Conservation (phyloP, 805 yeast species). For the Scheffersomyces stipitis region DNA sequence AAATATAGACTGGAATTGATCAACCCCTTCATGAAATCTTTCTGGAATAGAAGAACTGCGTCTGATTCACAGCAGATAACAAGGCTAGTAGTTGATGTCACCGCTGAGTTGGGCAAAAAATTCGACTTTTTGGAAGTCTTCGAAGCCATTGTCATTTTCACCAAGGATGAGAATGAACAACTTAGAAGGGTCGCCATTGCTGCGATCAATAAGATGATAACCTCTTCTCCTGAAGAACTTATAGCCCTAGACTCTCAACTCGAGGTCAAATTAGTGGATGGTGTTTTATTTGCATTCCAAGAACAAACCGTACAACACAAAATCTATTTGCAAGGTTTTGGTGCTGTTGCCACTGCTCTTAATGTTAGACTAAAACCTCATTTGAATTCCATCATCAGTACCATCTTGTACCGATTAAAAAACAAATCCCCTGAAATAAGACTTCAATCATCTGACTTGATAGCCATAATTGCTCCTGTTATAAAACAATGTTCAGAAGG, state of each 20-base stretch:
- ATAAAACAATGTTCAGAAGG: constrained; percentile 56
- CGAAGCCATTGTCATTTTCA: constrained; percentile 51
- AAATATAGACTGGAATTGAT: constrained; percentile 51
- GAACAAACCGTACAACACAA: constrained; percentile 64
- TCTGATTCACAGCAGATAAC: constrained; percentile 54
- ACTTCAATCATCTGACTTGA: constrained; percentile 80
- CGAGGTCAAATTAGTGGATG: constrained; percentile 74
- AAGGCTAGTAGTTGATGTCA: constrained; percentile 68
- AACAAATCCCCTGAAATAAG: constrained; percentile 72
- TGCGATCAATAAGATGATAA: constrained; percentile 58
- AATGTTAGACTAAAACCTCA: constrained; percentile 69
- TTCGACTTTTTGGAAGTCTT: constrained; percentile 65
- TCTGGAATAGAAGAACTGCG: constrained; percentile 85
- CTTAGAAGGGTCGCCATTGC: constrained; percentile 78
- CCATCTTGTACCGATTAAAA: constrained; percentile 69
- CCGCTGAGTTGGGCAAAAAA: constrained; percentile 62
- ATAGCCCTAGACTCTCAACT: constrained; percentile 60
- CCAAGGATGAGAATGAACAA: constrained; percentile 83
- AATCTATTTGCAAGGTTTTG: constrained; percentile 61
- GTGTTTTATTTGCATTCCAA: constrained; percentile 76
- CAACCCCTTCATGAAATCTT: constrained; percentile 62
- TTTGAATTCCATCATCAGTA: constrained; percentile 67
- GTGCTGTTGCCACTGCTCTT: constrained; percentile 59
- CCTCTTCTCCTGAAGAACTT: constrained; percentile 28
- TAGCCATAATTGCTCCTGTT: constrained; percentile 64